Evolutionary conservation across 179 eudicot genomes (phyloP), one percentile per base, ranked within the genome.

Genomic region (Beta corolliflora): DNA sequence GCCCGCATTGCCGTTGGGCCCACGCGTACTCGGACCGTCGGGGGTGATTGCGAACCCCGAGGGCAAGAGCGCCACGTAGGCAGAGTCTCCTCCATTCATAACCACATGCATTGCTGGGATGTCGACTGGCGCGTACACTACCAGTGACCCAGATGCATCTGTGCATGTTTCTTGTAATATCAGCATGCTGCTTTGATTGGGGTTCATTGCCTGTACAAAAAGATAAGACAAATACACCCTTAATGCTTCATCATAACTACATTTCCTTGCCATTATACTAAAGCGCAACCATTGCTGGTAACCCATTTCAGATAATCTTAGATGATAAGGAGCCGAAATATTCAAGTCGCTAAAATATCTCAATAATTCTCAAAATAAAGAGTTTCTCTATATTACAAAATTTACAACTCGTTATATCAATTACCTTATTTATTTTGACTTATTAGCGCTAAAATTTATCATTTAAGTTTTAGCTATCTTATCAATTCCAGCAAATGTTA

Each of bases 51-150:
- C 91, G 41, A 96, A 96, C 0, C 99, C 99, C 7, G 99, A 96
- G 0, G 99, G 99, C 7, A 96, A 86, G 29, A 96, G 91, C 5
- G 98, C 98, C 84, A 96, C 99, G 78, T 94, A 94, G 58, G 93
- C 95, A 0, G 99, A 93, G 81, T 96, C 99, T n/a, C 99, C 99
- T 5, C 99, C 99, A 79, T 94, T 94, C 98, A 96, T 96, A 76
- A 94, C 99, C 56, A 91, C 89, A 67, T 94, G 96, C 97, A 96
- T 94, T 25, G 98, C 98, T 12, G 97, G 97, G 46, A 93, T 93
- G 81, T 96, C 98, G 9, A 96, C 98, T 0, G 98, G 99, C 44
- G 99, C 98, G 88, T 94, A 96, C 45, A 96, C 99, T 53, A 96
- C 98, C 45, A 96, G 93, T 71, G 98, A 93, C 11, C 98, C 98